Percentiles rank a stretch among this genome's conserved stretches.
These are phyloP conservation scores for Xerocomellus chrysenteron DNA, from an alignment of 768 basidiomycete species.

Conservation along the genomic window DNA sequence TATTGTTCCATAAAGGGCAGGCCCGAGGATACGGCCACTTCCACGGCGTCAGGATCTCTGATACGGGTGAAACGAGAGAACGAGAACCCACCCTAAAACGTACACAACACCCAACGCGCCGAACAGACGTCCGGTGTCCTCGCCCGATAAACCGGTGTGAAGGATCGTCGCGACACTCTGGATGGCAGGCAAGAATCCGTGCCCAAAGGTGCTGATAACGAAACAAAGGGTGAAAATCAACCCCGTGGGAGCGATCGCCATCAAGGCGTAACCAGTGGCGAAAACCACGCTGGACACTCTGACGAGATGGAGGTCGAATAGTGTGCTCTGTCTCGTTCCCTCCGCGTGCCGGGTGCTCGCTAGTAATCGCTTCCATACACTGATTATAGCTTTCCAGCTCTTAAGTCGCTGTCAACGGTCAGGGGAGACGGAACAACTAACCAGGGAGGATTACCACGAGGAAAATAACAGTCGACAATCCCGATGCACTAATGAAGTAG, in stretches of 20 bases:
- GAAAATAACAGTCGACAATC: constrained; percentile 1
- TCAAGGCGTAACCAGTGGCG: not conserved
- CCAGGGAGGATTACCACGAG: not conserved
- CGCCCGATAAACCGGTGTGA: not conserved
- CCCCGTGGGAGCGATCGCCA: not conserved
- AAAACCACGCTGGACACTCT: not conserved
- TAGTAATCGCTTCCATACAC: not conserved
- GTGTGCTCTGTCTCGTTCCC: not conserved
- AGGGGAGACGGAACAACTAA: not conserved
- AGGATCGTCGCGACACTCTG: constrained; percentile 2
- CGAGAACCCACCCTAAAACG: constrained; percentile 1
- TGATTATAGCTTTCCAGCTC: not conserved
- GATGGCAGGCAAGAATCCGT: not conserved
- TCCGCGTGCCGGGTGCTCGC: not conserved
- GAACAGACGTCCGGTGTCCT: not conserved
- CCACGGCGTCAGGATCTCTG: not conserved
- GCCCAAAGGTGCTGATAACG: not conserved
- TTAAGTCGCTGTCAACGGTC: not conserved
- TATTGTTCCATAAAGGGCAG: not conserved
- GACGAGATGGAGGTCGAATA: not conserved
- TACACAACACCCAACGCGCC: constrained; percentile 5
- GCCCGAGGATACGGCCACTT: not conserved
- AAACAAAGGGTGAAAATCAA: constrained; percentile 1
- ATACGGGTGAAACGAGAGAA: not conserved
- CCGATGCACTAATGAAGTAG: constrained; percentile 2